Percentiles rank a stretch among this genome's conserved stretches.
Conservation (phyloP, 148 eudicot species). For the Oxyria digyna region DNA sequence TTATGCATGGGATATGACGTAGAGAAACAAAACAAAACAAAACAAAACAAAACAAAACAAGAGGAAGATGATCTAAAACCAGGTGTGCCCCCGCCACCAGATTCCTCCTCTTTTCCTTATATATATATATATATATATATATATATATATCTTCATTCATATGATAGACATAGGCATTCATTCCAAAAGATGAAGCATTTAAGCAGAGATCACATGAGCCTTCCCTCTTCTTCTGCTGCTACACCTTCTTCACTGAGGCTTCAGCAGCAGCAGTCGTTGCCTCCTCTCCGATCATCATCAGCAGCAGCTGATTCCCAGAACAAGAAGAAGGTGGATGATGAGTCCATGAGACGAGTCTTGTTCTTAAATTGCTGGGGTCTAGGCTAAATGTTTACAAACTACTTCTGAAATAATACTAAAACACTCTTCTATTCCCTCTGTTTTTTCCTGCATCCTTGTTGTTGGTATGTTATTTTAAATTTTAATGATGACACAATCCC, state of each 20-base stretch:
- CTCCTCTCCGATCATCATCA: background rate
- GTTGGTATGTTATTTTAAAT: too few relatives aligned
- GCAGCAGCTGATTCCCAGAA: background rate
- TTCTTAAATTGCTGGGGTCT: constrained; percentile 22
- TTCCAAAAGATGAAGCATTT: background rate
- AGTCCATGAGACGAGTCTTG: constrained; percentile 24
- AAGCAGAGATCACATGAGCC: background rate
- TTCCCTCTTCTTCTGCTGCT: background rate
- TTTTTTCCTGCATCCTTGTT: too few relatives aligned
- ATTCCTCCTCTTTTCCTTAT: background rate
- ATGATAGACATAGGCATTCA: too few relatives aligned
- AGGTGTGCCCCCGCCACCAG: constrained; percentile 5
- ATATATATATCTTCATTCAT: too few relatives aligned
- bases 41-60: too few relatives aligned
- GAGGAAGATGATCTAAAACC: background rate
- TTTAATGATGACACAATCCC: too few relatives aligned
- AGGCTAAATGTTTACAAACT: constrained; percentile 4
- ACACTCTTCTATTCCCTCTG: too few relatives aligned
- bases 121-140: too few relatives aligned
- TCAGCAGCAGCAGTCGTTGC: background rate
- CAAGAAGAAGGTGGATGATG: constrained; percentile 17
- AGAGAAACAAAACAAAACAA: too few relatives aligned
- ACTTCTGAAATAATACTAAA: too few relatives aligned
- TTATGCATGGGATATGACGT: background rate
- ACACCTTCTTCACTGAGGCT: background rate